Evolutionary conservation across 2,329 filamentous ascomycete species (phyloP).

Genomic region (Teratosphaeria pseudoeucalypti): DNA sequence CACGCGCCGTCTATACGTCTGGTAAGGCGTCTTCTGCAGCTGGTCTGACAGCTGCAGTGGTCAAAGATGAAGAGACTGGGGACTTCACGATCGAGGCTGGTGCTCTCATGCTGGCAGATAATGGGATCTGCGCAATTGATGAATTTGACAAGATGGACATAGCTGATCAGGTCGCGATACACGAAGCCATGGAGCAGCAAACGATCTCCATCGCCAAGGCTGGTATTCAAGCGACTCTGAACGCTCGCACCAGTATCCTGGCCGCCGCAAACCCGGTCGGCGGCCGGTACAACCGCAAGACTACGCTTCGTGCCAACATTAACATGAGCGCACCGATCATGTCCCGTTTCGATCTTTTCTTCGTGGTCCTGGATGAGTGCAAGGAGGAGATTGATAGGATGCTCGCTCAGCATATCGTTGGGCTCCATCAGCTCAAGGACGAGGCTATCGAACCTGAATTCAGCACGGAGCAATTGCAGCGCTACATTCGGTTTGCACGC

Average conservation of each 20-base stretch:
- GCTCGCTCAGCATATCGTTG: conserved; percentile 87
- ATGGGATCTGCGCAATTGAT: conserved; percentile 95
- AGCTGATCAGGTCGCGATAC: conserved; percentile 90
- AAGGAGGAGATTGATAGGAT: conserved; percentile 86
- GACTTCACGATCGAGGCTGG: conserved; percentile 98
- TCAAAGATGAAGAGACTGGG: conserved; percentile 96
- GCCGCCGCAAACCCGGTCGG: conserved; percentile 93
- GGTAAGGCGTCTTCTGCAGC: conserved; percentile 96
- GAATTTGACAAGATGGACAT: conserved; percentile 99
- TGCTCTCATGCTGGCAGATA: conserved; percentile 92
- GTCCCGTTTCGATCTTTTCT: conserved; percentile 98
- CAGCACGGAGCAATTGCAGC: conserved; percentile 88
- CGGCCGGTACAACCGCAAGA: conserved; percentile 94
- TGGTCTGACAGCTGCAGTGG: conserved; percentile 90
- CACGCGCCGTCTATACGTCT: conserved; percentile 91
- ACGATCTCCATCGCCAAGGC: conserved; percentile 98
- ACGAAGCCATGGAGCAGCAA: conserved; percentile 99
- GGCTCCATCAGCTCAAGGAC: conserved; percentile 84
- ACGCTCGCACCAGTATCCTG: conserved; percentile 88
- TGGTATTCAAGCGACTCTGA: conserved; percentile 93
- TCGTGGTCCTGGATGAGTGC: conserved; percentile 93
- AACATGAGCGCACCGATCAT: conserved; percentile 99
- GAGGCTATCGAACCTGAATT: conserved; percentile 87
- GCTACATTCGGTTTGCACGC: conserved; percentile 91
- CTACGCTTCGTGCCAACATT: conserved; percentile 84